phyloP scores from a whole-genome alignment of 352 stramenopile genomes.

The Phytopythium sindhum region DNA sequence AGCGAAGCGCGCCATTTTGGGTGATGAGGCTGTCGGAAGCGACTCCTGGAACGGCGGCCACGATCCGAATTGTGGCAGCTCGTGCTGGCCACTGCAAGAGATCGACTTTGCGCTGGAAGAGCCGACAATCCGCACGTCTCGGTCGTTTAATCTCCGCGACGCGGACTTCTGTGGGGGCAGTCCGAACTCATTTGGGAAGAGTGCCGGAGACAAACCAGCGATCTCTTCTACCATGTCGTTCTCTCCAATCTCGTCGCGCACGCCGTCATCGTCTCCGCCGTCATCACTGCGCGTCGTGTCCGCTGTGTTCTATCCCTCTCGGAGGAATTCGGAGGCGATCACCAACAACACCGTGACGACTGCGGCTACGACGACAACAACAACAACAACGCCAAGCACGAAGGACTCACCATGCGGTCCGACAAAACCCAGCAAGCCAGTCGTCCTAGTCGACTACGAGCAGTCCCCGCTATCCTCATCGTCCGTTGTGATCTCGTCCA shows the following conservation, averaged over 20 bases:
- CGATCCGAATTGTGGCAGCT: neutral
- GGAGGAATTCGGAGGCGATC: neutral
- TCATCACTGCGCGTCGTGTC: constrained; percentile 1
- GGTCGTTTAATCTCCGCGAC: neutral
- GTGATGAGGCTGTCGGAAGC: neutral
- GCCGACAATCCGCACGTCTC: neutral
- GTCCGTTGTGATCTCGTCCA: neutral
- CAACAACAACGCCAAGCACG: no score
- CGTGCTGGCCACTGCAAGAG: constrained; percentile 10
- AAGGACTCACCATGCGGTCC: neutral
- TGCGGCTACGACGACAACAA: no score
- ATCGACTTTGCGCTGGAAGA: constrained; percentile 26
- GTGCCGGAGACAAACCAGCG: neutral
- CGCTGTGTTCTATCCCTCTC: neutral
- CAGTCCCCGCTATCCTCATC: neutral
- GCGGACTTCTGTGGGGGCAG: neutral
- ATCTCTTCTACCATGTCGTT: neutral
- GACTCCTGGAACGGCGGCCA: neutral
- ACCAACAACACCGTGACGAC: neutral
- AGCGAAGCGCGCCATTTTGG: constrained; percentile 21
- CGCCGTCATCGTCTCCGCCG: neutral
- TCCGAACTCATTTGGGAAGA: no score
- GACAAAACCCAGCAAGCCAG: neutral
- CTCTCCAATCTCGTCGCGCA: neutral
- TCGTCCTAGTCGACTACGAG: neutral